Evolutionary conservation across 2,329 filamentous ascomycete genomes (phyloP), one percentile per base, ranked within the genome.

Genomic region (Fonsecaea monophora): DNA sequence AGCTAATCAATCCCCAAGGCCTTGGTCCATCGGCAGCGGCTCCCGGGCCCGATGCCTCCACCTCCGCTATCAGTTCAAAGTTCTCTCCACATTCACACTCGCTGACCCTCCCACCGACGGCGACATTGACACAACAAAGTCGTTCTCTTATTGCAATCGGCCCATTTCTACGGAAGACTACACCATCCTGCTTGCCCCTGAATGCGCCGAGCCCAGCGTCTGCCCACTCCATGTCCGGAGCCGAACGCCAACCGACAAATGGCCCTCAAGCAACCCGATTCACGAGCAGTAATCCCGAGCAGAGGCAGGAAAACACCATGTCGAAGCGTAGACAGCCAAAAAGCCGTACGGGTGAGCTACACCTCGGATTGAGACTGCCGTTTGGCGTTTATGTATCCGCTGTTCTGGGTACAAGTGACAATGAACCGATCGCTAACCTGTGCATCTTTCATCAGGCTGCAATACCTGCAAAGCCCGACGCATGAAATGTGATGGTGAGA

Each of bases 381-480:
- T 25, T 40, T 18, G 12, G 25, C 18, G 37, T 50, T 45, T 25
- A 50, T 3, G 45, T n/a, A 48, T 7, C 3, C 6, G 12, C 53
- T 54, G 6, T 34, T n/a, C n/a, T 4, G 12, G 35, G 15, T 34
- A 37, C 15, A 8, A 37, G n/a, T 9, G 9, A 21, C n/a, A n/a
- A 21, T 13, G 35, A 40, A 25, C 7, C 2, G 21, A 30, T 50
- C 5, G 21, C 45, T 50, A 25, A 55, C 12, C 6, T 5, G 7
- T 34, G 35, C 30, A 8, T 55, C 12, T 12, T 3, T 7, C 10
- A 9, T 58, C 74, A 91, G 89, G 89, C 69, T 92, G 89, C 78
- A 83, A 88, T 71, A 91, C 89, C 60, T 92, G 89, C 81, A 92
- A 91, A 78, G 83, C 86, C 66, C 91, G 91, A 78, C 83, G 89